phyloP scores from a whole-genome alignment of 2,329 filamentous ascomycete species.

The Emergomyces pasteurianus region DNA sequence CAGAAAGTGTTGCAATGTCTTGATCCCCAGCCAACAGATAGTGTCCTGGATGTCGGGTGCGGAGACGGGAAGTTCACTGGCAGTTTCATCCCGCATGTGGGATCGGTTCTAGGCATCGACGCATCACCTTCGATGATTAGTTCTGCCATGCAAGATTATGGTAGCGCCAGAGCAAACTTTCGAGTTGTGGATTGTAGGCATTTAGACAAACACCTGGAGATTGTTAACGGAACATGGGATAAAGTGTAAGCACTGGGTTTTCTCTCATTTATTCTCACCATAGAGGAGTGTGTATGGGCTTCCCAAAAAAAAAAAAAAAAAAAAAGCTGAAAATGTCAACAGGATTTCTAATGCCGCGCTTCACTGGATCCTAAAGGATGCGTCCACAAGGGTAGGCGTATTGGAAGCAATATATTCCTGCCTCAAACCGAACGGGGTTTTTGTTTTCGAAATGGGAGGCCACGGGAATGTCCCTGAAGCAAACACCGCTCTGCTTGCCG shows the following conservation, averaged over 20 bases:
- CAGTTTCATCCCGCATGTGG: slow-evolving; percentile 40
- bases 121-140: slow-evolving; percentile 48
- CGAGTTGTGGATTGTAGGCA: slow-evolving; percentile 25
- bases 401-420: slow-evolving; percentile 42
- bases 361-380: slow-evolving; percentile 51
- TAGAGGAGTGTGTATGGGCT: neutral
- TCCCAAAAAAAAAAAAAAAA: neutral
- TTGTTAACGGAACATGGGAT: slow-evolving; percentile 25
- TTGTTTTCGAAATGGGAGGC: slow-evolving; percentile 62
- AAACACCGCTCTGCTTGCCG: slow-evolving; percentile 44
- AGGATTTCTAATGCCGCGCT: slow-evolving; percentile 52
- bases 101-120: slow-evolving; percentile 47
- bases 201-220: slow-evolving; percentile 15
- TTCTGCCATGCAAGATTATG: slow-evolving; percentile 36
- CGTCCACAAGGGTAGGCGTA: slow-evolving; percentile 36
- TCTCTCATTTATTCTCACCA: neutral
- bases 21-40: slow-evolving; percentile 45
- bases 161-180: slow-evolving; percentile 17
- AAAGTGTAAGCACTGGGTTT: slow-evolving; percentile 36
- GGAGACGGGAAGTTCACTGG: slow-evolving; percentile 51
- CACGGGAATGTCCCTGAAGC: slow-evolving; percentile 57
- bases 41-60: slow-evolving; percentile 52
- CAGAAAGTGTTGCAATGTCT: slow-evolving; percentile 48
- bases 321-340: neutral
- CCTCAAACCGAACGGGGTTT: slow-evolving; percentile 42